Conservation (phyloP, 257 asterid species). For the Gentiana macrophylla region DNA sequence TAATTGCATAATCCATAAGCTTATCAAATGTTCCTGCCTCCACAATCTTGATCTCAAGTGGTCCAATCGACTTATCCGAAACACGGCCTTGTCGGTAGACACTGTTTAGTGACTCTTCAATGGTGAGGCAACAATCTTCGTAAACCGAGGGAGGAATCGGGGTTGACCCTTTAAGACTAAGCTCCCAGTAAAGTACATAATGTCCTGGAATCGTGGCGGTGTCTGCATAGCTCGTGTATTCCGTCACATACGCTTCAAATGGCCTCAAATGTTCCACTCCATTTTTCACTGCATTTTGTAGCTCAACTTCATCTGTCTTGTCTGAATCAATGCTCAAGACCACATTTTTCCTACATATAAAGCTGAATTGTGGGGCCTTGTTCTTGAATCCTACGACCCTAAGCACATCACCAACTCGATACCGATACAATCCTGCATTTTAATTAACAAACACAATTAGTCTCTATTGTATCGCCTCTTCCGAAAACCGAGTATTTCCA, state of each 20-base stretch:
- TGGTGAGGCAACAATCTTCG: conserved; percentile 25
- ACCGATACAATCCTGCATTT: conserved; percentile 28
- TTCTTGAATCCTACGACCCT: conserved; percentile 36
- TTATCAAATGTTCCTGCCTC: conserved; percentile 32
- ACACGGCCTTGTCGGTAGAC: conserved; percentile 27
- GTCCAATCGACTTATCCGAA: conserved; percentile 24
- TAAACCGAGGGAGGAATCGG: conserved; percentile 17
- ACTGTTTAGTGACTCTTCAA: conserved; percentile 25
- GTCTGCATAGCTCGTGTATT: conserved; percentile 37
- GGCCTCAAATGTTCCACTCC: conserved; percentile 17
- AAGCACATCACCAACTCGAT: conserved; percentile 31
- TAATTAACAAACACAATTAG: too few relatives aligned
- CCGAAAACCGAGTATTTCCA: too few relatives aligned
- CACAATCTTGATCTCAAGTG: conserved; percentile 30
- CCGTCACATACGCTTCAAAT: conserved; percentile 15
- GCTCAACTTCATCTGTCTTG: conserved; percentile 29
- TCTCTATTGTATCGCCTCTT: too few relatives aligned
- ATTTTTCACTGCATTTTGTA: conserved; percentile 22
- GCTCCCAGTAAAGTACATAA: conserved; percentile 31
- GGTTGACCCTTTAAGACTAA: conserved; percentile 8
- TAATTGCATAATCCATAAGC: conserved; percentile 34
- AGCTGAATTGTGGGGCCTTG: conserved; percentile 29
- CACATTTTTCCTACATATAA: conserved; percentile 30
- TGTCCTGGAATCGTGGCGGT: conserved; percentile 28
- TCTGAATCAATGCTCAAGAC: conserved; percentile 26